Conservation (phyloP, 176 grass and related monocot genomes). For the Lolium perenne region DNA sequence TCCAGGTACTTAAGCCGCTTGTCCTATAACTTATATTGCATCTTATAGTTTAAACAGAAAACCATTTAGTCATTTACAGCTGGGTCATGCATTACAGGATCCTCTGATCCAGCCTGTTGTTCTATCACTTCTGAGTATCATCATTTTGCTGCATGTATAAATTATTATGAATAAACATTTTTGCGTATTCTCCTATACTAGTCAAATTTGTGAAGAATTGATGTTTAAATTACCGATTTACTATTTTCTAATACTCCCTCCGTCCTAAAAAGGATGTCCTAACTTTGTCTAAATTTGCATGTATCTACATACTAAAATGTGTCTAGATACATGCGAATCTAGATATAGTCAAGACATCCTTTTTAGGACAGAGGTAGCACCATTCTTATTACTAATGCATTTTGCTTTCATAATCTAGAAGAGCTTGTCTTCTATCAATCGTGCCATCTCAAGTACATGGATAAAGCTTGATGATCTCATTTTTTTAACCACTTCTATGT, state of each 20-base stretch:
- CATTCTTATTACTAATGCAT: slow-evolving; percentile 45
- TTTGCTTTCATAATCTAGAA: slow-evolving; percentile 67
- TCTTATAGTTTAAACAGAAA: slow-evolving; percentile 15
- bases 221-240: slow-evolving; percentile 22
- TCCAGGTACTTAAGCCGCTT: slow-evolving; percentile 56
- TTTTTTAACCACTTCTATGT: slow-evolving; percentile 67
- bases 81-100: background rate
- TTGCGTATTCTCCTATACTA: slow-evolving; percentile 8
- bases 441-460: slow-evolving; percentile 71
- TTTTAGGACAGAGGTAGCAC: background rate
- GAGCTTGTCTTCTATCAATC: slow-evolving; percentile 48
- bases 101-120: slow-evolving; percentile 13
- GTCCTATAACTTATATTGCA: slow-evolving; percentile 19
- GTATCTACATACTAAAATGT: too few species aligned
- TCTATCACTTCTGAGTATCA: background rate
- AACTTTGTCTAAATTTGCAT: too few species aligned
- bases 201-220: slow-evolving; percentile 23
- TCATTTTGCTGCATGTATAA: background rate
- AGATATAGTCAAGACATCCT: too few species aligned
- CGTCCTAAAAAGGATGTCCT: too few species aligned
- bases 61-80: background rate
- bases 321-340: too few species aligned
- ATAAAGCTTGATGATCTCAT: slow-evolving; percentile 60
- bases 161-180: slow-evolving; percentile 20
- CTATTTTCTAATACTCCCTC: background rate